Evolutionary conservation across 1,284 basidiomycete species (phyloP), one percentile per base, ranked within the genome.

Genomic region (Apiotrichum brassicae): DNA sequence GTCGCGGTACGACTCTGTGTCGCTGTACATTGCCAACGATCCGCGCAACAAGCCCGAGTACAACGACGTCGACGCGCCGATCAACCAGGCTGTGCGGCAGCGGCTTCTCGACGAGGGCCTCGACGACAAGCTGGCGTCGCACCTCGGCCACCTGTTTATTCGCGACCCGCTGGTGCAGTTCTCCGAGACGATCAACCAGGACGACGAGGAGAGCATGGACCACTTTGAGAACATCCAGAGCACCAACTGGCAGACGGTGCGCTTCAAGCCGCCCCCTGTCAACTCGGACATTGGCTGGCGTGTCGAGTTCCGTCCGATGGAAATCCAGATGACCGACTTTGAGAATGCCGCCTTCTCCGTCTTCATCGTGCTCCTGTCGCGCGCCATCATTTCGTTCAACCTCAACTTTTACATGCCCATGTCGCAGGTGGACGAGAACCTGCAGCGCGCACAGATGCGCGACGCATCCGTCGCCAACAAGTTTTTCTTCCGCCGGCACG

Each of bases 151-250:
- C 72, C 76, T 99, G 39, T 98, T 97, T 75, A 97, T 98, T 68
- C 89, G 95, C 9, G 95, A 98, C 68, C 95, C 95, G 28, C 78
- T 98, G 39, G 94, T 97, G 30, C 80, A 97, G 48, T 98, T 97
- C 68, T 87, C 85, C 35, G 95, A 98, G 74, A 90, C 85, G 12
- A 83, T 98, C 50, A 80, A 95, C 61, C 91, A 94, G 72, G 89
- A 97, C 69, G 91, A 98, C 68, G 75, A 77, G 35, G 77, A 77
- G 23, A 92, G 87, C 53, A 91, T 82, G 60, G 95, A 98, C 66
- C 95, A 99, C 70, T 98, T 98, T 63, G 95, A 99, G 86, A 98
- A 97, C 66, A 85, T 98, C 30, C 95, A 98, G 81, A 95, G 92
- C 6, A 98, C 95, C 9, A 98, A 98, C 70, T 99, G 95, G 95